Evolutionary conservation across 495 filamentous ascomycete species (phyloP).

Genomic region (Ascobolus immersus): DNA sequence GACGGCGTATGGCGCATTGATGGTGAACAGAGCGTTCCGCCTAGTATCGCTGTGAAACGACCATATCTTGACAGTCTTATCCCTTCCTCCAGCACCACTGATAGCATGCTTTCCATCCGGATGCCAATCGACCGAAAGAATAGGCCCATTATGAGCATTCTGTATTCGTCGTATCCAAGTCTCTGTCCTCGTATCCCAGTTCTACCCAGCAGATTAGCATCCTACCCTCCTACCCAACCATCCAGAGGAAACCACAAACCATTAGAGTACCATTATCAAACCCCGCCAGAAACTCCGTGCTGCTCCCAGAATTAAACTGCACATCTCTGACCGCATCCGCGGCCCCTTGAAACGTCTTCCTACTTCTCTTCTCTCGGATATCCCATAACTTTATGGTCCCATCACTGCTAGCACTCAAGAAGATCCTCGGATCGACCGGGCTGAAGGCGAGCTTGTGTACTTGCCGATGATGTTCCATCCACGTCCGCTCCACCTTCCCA

Average conservation of each 20-base stretch:
- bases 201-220: slow-evolving; percentile 35
- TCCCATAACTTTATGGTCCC: slow-evolving; percentile 68
- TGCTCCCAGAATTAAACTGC: slow-evolving; percentile 28
- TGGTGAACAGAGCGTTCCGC: slow-evolving; percentile 45
- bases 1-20: slow-evolving; percentile 35
- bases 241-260: slow-evolving; percentile 4
- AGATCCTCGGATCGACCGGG: slow-evolving; percentile 45
- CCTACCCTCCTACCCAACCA: slow-evolving; percentile 18
- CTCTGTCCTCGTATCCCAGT: slow-evolving; percentile 27
- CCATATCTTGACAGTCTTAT: slow-evolving; percentile 75
- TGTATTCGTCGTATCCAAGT: slow-evolving; percentile 35
- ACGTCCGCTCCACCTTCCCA: slow-evolving; percentile 9
- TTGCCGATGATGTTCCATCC: slow-evolving; percentile 57
- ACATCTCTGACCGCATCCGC: slow-evolving; percentile 55
- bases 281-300: slow-evolving; percentile 61
- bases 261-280: slow-evolving; percentile 39
- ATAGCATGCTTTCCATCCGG: slow-evolving; percentile 75
- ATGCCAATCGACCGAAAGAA: slow-evolving; percentile 78
- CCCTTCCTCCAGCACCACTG: slow-evolving; percentile 47
- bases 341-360: slow-evolving; percentile 32
- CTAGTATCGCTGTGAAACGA: slow-evolving; percentile 55
- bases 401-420: slow-evolving; percentile 83
- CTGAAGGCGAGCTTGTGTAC: slow-evolving; percentile 81
- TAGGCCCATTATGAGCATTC: slow-evolving; percentile 58
- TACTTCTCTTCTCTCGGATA: slow-evolving; percentile 32